phyloP scores from a whole-genome alignment of 2,329 filamentous ascomycete species.

The Fusarium sp. region DNA sequence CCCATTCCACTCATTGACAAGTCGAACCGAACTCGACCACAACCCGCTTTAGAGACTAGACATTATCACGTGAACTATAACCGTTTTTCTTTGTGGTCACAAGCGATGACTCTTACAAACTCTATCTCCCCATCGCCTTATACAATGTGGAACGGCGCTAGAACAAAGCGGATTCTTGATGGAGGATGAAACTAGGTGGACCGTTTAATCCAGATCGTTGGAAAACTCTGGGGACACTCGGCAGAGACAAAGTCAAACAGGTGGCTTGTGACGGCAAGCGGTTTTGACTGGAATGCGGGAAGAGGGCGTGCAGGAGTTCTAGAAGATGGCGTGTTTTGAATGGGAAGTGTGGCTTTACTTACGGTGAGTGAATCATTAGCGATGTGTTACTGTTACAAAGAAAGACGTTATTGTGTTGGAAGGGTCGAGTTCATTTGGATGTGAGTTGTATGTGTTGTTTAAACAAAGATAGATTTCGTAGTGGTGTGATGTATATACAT shows the following conservation, averaged over 20 bases:
- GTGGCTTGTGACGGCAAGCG: neutral
- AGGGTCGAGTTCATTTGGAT: neutral
- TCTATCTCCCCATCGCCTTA: conserved; percentile 9
- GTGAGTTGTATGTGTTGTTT: neutral
- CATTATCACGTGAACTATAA: neutral
- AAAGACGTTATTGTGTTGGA: too few species aligned
- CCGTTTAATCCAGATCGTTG: conserved; percentile 21
- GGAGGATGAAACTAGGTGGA: neutral
- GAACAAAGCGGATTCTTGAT: conserved; percentile 11
- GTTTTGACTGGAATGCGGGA: conserved; percentile 35
- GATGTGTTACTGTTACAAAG: neutral
- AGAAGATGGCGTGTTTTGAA: conserved; percentile 15
- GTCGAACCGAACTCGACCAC: neutral
- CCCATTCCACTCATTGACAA: neutral
- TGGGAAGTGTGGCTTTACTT: conserved; percentile 12
- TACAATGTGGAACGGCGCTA: conserved; percentile 13
- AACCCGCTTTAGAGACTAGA: neutral
- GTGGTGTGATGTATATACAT: neutral
- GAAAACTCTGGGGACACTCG: conserved; percentile 20
- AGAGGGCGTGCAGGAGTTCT: conserved; percentile 15
- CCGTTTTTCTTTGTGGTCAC: neutral
- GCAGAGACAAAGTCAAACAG: conserved; percentile 25
- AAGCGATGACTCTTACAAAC: conserved; percentile 2
- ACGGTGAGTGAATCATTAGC: conserved; percentile 7
- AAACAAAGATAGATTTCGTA: neutral